Conservation (phyloP, 2,329 filamentous ascomycete species). For the Pestalotiopsis sp. region DNA sequence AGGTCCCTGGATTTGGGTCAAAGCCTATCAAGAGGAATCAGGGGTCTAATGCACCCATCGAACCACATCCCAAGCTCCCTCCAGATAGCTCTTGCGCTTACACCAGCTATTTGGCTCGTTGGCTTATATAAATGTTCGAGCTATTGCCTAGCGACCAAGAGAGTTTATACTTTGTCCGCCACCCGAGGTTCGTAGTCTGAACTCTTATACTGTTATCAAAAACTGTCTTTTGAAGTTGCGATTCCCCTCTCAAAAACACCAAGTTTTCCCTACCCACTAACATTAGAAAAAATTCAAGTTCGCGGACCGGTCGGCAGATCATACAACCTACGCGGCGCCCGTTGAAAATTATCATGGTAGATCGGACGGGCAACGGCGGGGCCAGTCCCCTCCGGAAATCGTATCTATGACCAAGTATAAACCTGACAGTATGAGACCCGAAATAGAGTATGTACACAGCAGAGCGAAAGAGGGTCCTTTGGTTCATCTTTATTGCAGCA, state of each 20-base stretch:
- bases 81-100: neutral
- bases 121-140: neutral
- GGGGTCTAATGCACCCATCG: slow-evolving; percentile 2
- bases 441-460: neutral
- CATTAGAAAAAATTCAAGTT: too few relatives aligned
- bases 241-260: too few relatives aligned
- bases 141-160: neutral
- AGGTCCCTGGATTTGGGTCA: neutral
- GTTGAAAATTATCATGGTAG: neutral
- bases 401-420: neutral
- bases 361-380: neutral
- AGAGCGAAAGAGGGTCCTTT: neutral
- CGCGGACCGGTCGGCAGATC: too few relatives aligned
- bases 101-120: neutral
- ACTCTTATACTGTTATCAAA: too few relatives aligned
- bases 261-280: too few relatives aligned
- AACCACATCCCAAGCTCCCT: neutral
- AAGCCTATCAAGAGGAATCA: neutral
- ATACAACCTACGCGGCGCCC: too few relatives aligned
- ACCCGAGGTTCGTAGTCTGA: too few relatives aligned
- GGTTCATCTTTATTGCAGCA: neutral
- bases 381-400: neutral
- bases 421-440: neutral
- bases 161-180: too few relatives aligned
- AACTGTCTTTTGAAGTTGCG: too few relatives aligned